phyloP scores from a whole-genome alignment of 1,284 basidiomycete genomes.

The Fistulinella cinereoalba region DNA sequence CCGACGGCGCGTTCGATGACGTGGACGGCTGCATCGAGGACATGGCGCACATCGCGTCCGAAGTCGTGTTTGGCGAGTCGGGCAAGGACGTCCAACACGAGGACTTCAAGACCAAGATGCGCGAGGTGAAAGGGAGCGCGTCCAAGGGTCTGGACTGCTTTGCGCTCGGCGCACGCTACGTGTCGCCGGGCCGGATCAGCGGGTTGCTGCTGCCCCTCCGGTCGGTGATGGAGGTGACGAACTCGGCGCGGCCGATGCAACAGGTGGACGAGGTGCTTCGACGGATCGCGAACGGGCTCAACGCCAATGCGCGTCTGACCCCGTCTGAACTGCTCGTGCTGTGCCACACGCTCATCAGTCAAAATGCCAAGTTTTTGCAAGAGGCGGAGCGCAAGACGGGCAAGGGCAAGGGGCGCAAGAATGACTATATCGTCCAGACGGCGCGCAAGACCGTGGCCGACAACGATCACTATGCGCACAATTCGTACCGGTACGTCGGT shows the following conservation, averaged over 20 bases:
- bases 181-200: slow-evolving; percentile 76
- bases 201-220: slow-evolving; percentile 79
- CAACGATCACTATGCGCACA: slow-evolving; percentile 75
- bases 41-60: slow-evolving; percentile 79
- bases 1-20: slow-evolving; percentile 46
- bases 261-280: slow-evolving; percentile 88
- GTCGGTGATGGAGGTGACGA: slow-evolving; percentile 85
- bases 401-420: slow-evolving; percentile 40
- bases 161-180: slow-evolving; percentile 71
- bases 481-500: slow-evolving; percentile 70
- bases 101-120: slow-evolving; percentile 93
- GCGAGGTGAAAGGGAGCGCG: slow-evolving; percentile 79
- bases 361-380: slow-evolving; percentile 83
- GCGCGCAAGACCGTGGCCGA: slow-evolving; percentile 63
- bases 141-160: slow-evolving; percentile 85
- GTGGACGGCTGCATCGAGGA: slow-evolving; percentile 81
- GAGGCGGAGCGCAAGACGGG: slow-evolving; percentile 45
- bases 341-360: slow-evolving; percentile 87
- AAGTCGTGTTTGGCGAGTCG: slow-evolving; percentile 94
- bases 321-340: slow-evolving; percentile 76
- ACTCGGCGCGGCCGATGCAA: slow-evolving; percentile 78
- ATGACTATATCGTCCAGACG: slow-evolving; percentile 73
- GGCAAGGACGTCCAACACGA: slow-evolving; percentile 88
- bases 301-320: slow-evolving; percentile 74
- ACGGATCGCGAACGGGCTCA: slow-evolving; percentile 82